Evolutionary conservation across 148 eudicot genomes (phyloP), one percentile per base, ranked within the genome.

Genomic region (Amaranthus cruentus): DNA sequence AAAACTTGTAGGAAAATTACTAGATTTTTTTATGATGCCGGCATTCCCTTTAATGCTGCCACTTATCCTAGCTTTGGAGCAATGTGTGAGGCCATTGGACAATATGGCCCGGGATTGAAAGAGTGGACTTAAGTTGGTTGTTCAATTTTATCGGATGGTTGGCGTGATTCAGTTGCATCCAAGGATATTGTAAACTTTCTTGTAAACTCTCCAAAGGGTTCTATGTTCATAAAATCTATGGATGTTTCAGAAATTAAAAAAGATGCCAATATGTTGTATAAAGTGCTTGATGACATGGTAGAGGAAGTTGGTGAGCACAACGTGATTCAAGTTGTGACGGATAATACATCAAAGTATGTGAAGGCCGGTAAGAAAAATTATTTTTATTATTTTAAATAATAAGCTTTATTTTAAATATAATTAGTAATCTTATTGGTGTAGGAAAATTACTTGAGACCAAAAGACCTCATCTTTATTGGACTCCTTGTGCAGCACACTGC

Each of bases 281-380:
- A 68, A 13, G 1, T 70, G 9, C 70, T 77, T 52, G 70, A 77
- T 62, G 55, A 70, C 8, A 51, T 70, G 2, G 57, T 77, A 10
- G 79, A 62, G 12, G 55, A 77, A 61, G 55, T 70, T 54, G 64
- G 75, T 18, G 75, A 70, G 6, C 54, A 51, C 12, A 77, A 77
- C 47, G 75, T 70, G 4, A 15, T 70, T 6, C 64, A 70, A 77
- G 70, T 77, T 55, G 69, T 70, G 46, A 62, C 61, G 14, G 69
- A 76, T 43, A 76, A 62, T 70, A 69, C 74, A 14, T 67, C 55
- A 0, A 67, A 66, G 14, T 75, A 75, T 57, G 78, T 66, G 0
- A 66, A 66, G 6, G 66, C 78, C 4, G 56, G 78, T 49, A 75
- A 56, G 60, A 51, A 60, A 59, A 59, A n/a, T 59, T 4, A 3